Evolutionary conservation across 2,329 filamentous ascomycete species (phyloP).

Genomic region (Lachnellula arida): DNA sequence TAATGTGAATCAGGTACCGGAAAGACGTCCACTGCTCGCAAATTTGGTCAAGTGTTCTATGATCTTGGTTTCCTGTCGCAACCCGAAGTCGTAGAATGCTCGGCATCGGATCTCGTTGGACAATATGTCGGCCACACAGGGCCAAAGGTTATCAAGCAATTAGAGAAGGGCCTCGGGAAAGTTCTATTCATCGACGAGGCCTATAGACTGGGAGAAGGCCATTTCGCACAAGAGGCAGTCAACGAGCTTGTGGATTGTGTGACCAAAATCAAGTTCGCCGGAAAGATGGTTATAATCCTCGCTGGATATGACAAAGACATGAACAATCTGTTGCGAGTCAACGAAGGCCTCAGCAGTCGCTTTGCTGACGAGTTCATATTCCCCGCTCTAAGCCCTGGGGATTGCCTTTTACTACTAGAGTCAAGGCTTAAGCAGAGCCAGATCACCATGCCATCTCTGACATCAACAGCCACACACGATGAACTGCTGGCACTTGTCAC

Average conservation of each 20-base stretch:
- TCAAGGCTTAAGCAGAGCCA: conserved; percentile 32
- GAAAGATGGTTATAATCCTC: conserved; percentile 51
- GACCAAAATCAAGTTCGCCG: conserved; percentile 41
- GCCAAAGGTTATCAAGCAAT: conserved; percentile 55
- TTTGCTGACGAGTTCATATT: conserved; percentile 51
- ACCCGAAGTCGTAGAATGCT: conserved; percentile 59
- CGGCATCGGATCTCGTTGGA: conserved; percentile 64
- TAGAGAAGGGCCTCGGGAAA: conserved; percentile 51
- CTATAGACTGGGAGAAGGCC: conserved; percentile 47
- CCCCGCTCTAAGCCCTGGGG: conserved; percentile 25
- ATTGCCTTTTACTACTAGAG: conserved; percentile 38
- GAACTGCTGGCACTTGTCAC: conserved; percentile 30
- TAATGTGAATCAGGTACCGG: conserved; percentile 49
- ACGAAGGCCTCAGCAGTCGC: conserved; percentile 49
- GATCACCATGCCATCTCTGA: conserved; percentile 16
- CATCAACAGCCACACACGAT: conserved; percentile 25
- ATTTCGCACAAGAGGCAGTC: conserved; percentile 60
- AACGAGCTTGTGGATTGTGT: conserved; percentile 58
- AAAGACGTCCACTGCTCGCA: conserved; percentile 68
- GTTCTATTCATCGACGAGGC: conserved; percentile 57
- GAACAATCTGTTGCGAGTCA: conserved; percentile 45
- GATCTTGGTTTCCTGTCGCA: conserved; percentile 64
- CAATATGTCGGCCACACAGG: conserved; percentile 66
- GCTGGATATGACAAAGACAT: conserved; percentile 55
- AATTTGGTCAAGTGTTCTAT: conserved; percentile 72